Evolutionary conservation across 345 rosid genomes (phyloP).

Genomic region (Clarkia xantiana): DNA sequence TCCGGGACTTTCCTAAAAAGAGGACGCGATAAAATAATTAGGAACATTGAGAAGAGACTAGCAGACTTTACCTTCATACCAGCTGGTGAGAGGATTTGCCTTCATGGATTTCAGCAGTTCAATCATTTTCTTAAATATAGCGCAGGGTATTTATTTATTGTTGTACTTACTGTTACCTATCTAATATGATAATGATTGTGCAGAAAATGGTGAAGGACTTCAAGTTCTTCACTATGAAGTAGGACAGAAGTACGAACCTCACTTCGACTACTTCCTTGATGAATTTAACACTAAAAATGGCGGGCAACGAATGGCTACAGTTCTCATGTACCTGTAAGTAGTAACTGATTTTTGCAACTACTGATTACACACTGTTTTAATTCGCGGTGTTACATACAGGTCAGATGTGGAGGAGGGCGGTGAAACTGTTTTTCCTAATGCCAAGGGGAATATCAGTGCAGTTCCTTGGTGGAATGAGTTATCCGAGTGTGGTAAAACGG

Average conservation of each 20-base stretch:
- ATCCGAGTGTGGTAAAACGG: constrained; percentile 83
- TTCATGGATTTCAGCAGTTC: neutral
- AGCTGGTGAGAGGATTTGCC: constrained; percentile 29
- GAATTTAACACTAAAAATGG: constrained; percentile 82
- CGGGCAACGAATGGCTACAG: constrained; percentile 92
- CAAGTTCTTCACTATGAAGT: constrained; percentile 89
- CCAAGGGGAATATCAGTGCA: constrained; percentile 64
- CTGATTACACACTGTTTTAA: neutral
- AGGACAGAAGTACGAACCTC: constrained; percentile 94
- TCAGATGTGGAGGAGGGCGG: constrained; percentile 99
- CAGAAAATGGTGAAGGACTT: constrained; percentile 96
- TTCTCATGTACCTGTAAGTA: constrained; percentile 96
- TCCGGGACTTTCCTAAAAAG: constrained; percentile 75
- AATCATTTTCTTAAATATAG: neutral
- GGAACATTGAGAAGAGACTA: constrained; percentile 76
- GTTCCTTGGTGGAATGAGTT: constrained; percentile 93
- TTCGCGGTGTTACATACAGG: constrained; percentile 27
- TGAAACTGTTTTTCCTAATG: constrained; percentile 86
- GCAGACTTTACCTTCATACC: constrained; percentile 88
- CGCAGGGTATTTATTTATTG: neutral
- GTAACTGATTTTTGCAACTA: neutral
- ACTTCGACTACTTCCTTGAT: constrained; percentile 82
- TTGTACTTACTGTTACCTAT: neutral
- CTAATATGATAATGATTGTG: neutral
- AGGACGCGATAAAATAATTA: constrained; percentile 64